phyloP scores from a whole-genome alignment of 305 asterid species.

The Coffea humblotiana region DNA sequence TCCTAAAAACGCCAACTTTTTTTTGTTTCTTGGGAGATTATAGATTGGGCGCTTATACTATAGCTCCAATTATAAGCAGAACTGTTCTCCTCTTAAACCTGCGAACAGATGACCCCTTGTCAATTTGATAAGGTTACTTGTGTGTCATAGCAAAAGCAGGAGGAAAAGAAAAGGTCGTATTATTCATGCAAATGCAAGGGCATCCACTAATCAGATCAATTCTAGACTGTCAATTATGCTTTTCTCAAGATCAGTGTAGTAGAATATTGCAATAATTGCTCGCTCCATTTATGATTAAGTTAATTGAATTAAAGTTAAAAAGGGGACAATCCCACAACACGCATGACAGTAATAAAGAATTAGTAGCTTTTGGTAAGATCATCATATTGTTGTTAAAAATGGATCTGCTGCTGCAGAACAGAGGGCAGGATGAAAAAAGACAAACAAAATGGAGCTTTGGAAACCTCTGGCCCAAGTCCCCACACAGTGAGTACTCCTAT shows the following conservation, averaged over 20 bases:
- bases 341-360: background rate
- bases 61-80: background rate
- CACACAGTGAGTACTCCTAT: background rate
- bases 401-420: background rate
- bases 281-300: background rate
- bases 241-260: background rate
- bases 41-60: too few relatives aligned
- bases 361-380: background rate
- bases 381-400: background rate
- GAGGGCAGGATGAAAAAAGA: background rate
- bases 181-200: background rate
- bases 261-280: background rate
- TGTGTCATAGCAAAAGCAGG: too few relatives aligned
- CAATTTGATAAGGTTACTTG: too few relatives aligned
- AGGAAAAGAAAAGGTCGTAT: too few relatives aligned
- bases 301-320: background rate
- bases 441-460: background rate
- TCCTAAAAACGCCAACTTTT: too few relatives aligned
- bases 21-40: too few relatives aligned
- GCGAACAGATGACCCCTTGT: too few relatives aligned
- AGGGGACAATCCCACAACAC: background rate
- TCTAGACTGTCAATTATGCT: background rate
- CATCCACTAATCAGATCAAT: too few relatives aligned
- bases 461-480: background rate
- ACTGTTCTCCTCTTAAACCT: background rate